Percentiles rank a stretch among this genome's conserved stretches.
These are phyloP conservation scores for Aquilaria yunnanensis DNA, from an alignment of 345 rosid genomes.

Conservation along the genomic window DNA sequence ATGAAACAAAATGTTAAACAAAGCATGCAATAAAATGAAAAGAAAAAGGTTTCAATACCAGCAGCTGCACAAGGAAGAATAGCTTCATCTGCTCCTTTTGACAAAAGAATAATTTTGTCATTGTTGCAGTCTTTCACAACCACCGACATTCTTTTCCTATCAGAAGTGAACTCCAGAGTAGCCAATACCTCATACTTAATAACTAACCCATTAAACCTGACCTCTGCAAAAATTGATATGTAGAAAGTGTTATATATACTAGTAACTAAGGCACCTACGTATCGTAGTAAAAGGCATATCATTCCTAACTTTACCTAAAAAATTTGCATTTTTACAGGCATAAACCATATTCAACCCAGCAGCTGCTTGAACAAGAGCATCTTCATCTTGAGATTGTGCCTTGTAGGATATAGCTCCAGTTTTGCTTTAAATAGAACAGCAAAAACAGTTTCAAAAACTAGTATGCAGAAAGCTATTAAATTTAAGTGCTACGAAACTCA, in stretches of 20 bases:
- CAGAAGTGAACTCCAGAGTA: slow-evolving; percentile 92
- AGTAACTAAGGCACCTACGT: slow-evolving; percentile 12
- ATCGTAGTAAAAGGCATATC: slow-evolving; percentile 18
- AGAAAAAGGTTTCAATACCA: slow-evolving; percentile 31
- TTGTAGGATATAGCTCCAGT: slow-evolving; percentile 70
- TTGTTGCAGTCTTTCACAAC: slow-evolving; percentile 72
- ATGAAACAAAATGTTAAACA: too few relatives aligned
- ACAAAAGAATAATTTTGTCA: slow-evolving; percentile 73
- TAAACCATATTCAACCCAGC: slow-evolving; percentile 81
- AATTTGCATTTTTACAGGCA: slow-evolving; percentile 58
- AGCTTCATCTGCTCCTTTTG: slow-evolving; percentile 98
- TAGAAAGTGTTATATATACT: slow-evolving; percentile 13
- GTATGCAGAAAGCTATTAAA: background rate
- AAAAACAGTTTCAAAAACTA: background rate
- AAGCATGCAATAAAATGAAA: too few relatives aligned
- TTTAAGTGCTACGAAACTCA: background rate
- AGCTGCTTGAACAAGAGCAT: slow-evolving; percentile 96
- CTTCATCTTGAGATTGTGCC: slow-evolving; percentile 99
- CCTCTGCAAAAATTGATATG: slow-evolving; percentile 44
- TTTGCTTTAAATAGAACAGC: slow-evolving; percentile 47
- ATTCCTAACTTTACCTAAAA: slow-evolving; percentile 44
- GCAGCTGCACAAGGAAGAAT: slow-evolving; percentile 71
- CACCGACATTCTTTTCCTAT: slow-evolving; percentile 95
- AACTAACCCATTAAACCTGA: slow-evolving; percentile 52
- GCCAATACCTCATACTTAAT: slow-evolving; percentile 77